phyloP scores from a whole-genome alignment of 2,329 filamentous ascomycete genomes.

The Coniochaeta sp. region DNA sequence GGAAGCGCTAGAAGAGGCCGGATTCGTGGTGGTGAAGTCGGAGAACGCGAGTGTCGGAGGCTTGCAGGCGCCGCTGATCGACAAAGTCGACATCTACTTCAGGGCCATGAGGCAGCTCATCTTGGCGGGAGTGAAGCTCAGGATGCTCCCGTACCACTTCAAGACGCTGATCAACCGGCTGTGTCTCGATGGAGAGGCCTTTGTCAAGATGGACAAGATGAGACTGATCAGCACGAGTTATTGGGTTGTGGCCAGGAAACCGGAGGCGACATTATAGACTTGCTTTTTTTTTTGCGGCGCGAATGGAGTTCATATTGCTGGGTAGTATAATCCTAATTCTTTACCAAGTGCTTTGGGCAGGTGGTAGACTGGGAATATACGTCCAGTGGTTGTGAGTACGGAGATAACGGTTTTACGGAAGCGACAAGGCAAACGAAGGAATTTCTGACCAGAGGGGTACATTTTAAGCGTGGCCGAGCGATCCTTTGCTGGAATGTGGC shows the following conservation, averaged over 20 bases:
- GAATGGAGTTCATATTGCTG: neutral
- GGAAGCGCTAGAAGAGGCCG: constrained; percentile 34
- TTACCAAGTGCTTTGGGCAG: neutral
- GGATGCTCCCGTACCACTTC: constrained; percentile 40
- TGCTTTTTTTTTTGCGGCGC: neutral
- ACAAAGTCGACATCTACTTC: constrained; percentile 47
- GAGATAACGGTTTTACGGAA: too few species aligned
- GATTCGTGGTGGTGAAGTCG: constrained; percentile 37
- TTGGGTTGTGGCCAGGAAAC: constrained; percentile 43
- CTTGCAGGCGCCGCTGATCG: constrained; percentile 43
- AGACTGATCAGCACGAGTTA: constrained; percentile 44
- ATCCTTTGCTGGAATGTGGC: neutral
- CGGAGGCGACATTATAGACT: constrained; percentile 4
- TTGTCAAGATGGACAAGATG: constrained; percentile 48
- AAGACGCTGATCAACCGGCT: constrained; percentile 45
- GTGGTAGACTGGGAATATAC: neutral
- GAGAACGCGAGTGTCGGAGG: constrained; percentile 45
- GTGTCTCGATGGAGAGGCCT: constrained; percentile 45
- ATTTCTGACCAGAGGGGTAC: too few species aligned
- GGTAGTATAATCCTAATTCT: neutral
- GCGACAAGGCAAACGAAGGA: too few species aligned
- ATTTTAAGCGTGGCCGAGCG: neutral
- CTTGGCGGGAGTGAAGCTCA: constrained; percentile 37
- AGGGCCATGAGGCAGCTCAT: constrained; percentile 41
- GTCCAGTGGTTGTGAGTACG: too few species aligned